Evolutionary conservation across 371 early-diverging fungal genomes (phyloP).

Genomic region (Mucor circinelloides): DNA sequence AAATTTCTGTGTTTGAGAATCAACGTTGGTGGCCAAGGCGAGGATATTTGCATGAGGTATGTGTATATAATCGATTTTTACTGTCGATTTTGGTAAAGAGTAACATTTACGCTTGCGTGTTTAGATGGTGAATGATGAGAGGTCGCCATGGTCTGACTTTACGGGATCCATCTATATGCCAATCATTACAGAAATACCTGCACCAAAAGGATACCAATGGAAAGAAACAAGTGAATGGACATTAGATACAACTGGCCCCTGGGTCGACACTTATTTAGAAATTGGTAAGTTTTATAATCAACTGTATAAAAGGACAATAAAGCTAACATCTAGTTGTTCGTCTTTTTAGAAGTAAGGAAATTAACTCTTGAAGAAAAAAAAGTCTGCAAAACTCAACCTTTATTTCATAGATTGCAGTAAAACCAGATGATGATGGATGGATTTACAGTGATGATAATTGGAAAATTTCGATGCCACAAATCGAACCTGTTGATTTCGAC

Average conservation of each 20-base stretch:
- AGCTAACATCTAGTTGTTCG: neutral
- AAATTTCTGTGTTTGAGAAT: conserved; percentile 31
- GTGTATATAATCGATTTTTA: neutral
- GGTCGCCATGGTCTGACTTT: conserved; percentile 25
- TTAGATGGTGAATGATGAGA: conserved; percentile 19
- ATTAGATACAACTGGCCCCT: conserved; percentile 30
- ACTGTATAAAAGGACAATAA: neutral
- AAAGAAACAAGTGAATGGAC: conserved; percentile 22
- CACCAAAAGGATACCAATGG: conserved; percentile 30
- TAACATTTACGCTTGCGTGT: neutral
- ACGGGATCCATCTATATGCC: conserved; percentile 17
- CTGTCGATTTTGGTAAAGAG: neutral
- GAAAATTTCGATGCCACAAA: conserved; percentile 16
- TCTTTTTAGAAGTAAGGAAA: conserved; percentile 4
- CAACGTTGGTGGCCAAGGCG: conserved; percentile 27
- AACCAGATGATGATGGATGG: conserved; percentile 37
- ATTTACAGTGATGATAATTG: conserved; percentile 30
- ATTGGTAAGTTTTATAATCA: conserved; percentile 7
- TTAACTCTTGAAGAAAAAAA: neutral
- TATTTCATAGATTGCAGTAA: conserved; percentile 7
- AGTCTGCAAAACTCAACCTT: neutral
- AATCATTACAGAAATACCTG: conserved; percentile 19
- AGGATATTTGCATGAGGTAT: conserved; percentile 18
- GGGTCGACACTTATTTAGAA: conserved; percentile 25
- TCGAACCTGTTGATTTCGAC: conserved; percentile 2